A percentile compares a stretch with the other conserved stretches of the same genome.
phyloP scores from a whole-genome alignment of 1,139 yeast species.

The Meyerozyma smithsonii region DNA sequence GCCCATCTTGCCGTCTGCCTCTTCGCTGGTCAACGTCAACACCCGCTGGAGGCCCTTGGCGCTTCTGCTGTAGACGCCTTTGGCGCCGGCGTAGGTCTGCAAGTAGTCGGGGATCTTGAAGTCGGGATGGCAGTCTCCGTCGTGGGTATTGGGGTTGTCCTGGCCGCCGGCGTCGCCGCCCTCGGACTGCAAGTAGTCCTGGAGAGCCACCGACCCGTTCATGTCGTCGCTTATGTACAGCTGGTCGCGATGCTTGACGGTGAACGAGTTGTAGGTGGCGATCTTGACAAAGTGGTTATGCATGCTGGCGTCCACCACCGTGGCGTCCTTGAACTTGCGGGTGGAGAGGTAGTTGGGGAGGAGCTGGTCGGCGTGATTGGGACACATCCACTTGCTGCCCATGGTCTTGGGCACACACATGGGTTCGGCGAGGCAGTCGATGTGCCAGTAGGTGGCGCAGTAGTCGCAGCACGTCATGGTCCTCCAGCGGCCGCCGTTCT shows the following conservation, averaged over 20 bases:
- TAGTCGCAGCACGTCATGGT: constrained; percentile 74
- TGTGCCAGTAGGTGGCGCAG: constrained; percentile 85
- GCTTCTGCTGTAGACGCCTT: constrained; percentile 44
- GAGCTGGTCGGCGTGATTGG: constrained; percentile 70
- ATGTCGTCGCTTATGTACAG: constrained; percentile 37
- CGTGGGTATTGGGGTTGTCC: constrained; percentile 14
- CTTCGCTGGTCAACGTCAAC: constrained; percentile 29
- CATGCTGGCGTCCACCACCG: constrained; percentile 47
- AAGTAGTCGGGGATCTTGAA: constrained; percentile 44
- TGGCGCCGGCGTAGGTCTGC: constrained; percentile 25
- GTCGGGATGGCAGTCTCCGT: constrained; percentile 20
- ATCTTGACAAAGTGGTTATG: constrained; percentile 32
- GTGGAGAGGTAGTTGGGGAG: constrained; percentile 24
- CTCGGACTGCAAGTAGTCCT: constrained; percentile 30
- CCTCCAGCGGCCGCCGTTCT: constrained; percentile 23
- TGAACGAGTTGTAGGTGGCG: constrained; percentile 51
- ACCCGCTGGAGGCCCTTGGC: constrained; percentile 31
- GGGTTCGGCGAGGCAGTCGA: constrained; percentile 83
- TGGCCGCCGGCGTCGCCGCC: constrained; percentile 17
- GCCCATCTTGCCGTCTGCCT: constrained; percentile 20
- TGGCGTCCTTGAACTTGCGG: constrained; percentile 52
- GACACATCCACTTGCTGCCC: constrained; percentile 91
- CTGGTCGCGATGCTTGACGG: constrained; percentile 63
- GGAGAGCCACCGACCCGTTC: constrained; percentile 19
- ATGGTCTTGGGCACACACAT: constrained; percentile 68